Conservation (phyloP, 129 eudicot species). For the Scalesia atractyloides region DNA sequence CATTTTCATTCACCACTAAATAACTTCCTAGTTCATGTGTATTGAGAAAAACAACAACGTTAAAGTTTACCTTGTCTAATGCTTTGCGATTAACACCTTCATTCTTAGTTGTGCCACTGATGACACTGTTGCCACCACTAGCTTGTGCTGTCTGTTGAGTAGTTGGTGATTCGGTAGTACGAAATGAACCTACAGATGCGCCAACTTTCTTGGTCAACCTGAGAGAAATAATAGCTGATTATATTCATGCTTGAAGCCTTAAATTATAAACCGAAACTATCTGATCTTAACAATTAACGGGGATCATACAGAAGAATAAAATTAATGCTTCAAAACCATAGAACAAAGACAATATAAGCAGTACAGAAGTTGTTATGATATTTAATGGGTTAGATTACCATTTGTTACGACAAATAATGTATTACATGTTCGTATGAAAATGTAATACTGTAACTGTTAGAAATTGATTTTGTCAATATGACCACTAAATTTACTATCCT, state of each 20-base stretch:
- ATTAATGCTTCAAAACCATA: constrained; percentile 12
- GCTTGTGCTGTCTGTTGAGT: constrained; percentile 36
- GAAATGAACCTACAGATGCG: constrained; percentile 34
- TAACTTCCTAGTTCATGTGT: neutral
- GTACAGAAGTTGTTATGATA: neutral
- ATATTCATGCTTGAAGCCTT: neutral
- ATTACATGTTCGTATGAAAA: neutral
- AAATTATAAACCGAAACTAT: neutral
- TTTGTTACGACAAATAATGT: neutral
- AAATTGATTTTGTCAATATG: neutral
- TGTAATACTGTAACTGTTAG: neutral
- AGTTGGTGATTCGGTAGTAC: constrained; percentile 34
- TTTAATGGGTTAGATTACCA: neutral
- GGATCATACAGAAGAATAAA: constrained; percentile 3
- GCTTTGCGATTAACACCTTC: constrained; percentile 91
- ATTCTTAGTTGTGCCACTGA: constrained; percentile 48
- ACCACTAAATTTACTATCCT: constrained; percentile 5
- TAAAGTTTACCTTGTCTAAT: constrained; percentile 75
- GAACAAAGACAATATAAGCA: constrained; percentile 25
- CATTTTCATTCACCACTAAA: neutral
- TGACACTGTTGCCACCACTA: constrained; percentile 41
- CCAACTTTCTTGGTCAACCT: constrained; percentile 50
- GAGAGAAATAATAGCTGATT: constrained; percentile 27
- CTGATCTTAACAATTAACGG: neutral
- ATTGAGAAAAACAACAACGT: neutral